A percentile compares a stretch with the other conserved stretches of the same genome.
Conservation (phyloP, 1,284 basidiomycete species). For the Cutaneotrichosporon mucoides region DNA sequence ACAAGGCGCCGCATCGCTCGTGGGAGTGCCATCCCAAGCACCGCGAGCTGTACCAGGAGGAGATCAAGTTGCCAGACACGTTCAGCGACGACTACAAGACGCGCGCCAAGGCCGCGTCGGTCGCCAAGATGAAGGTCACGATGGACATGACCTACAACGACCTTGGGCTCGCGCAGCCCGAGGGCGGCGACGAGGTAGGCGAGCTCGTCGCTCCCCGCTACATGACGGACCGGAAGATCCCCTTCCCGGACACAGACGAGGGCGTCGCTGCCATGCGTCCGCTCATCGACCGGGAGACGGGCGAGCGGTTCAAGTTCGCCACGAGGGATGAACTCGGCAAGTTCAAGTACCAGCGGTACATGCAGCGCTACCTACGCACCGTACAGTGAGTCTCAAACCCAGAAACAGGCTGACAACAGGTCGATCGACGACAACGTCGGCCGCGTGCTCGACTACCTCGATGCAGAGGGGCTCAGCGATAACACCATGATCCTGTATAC, state of each 20-base stretch:
- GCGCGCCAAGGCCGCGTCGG: constrained; percentile 23
- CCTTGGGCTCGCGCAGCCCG: constrained; percentile 23
- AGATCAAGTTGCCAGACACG: constrained; percentile 24
- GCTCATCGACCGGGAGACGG: constrained; percentile 16
- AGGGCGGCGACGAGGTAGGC: constrained; percentile 19
- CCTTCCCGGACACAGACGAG: constrained; percentile 13
- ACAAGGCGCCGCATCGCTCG: constrained; percentile 26
- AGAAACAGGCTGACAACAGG: background rate
- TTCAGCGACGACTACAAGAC: constrained; percentile 28
- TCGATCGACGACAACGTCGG: constrained; percentile 26
- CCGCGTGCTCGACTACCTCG: constrained; percentile 23
- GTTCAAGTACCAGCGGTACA: constrained; percentile 28
- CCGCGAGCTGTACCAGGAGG: constrained; percentile 21
- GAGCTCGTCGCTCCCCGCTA: constrained; percentile 2
- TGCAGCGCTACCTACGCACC: constrained; percentile 26
- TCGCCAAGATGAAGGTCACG: constrained; percentile 27
- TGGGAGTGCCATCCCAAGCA: constrained; percentile 31
- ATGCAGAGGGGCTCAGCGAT: constrained; percentile 14
- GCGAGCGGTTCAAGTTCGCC: constrained; percentile 22
- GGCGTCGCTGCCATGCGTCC: constrained; percentile 18
- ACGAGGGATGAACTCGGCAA: constrained; percentile 17
- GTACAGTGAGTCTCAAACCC: constrained; percentile 14
- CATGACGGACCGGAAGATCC: constrained; percentile 12
- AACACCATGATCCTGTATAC: constrained; percentile 26
- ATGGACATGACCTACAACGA: constrained; percentile 26